Base-by-base conservation (phyloP, 768 basidiomycete genomes). In the Strobilomyces echinocephalus region DNA sequence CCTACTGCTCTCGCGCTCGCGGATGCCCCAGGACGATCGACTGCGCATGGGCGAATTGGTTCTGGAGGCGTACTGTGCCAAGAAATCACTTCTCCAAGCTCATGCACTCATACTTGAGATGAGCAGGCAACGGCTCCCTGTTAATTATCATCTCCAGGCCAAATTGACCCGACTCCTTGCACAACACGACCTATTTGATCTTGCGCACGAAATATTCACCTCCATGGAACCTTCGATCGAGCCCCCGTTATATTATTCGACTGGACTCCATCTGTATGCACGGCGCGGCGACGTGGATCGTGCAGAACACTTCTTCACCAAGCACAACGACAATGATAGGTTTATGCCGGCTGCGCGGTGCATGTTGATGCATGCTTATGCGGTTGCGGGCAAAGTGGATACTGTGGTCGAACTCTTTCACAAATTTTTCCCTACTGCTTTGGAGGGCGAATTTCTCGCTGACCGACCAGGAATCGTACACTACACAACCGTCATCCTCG, bases 321-420 rank as follows among this genome's bases (percentile, higher is more conserved):
- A 56, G 10, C 65, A 84, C 42, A 39, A 59, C 10, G 63, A 66
- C 11, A 62, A 60, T 18, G 60, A 65, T 4, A 64, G 67, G 64
- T 64, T 60, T 35, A 55, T 57, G 1, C 24, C 56, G 3, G 57
- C 58, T 15, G 73, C 76, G 45, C 69, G 72, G 39, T 71, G 73
- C n/a, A 71, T 76, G 69, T 62, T 82, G 26, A 70, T 91, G 64
- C 79, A 82, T 55, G 75, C 79, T 0, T 75, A 82, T 62, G 84
- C 84, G 5, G 69, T 74, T 30, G 62, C 71, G 11, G 79, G 79
- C 14, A 68, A 71, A 36, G 66, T 68, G 1, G 63, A 73, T 18
- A 67, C 69, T 35, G 78, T 79, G 21, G 67, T 75, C 9, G 66
- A 71, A 40, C 63, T 81, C 28, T 91, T 90, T 67, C 62, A 80